These are phyloP conservation scores for Plenodomus biglobosus DNA, from an alignment of 2,329 filamentous ascomycete species.

Conservation along the genomic window DNA sequence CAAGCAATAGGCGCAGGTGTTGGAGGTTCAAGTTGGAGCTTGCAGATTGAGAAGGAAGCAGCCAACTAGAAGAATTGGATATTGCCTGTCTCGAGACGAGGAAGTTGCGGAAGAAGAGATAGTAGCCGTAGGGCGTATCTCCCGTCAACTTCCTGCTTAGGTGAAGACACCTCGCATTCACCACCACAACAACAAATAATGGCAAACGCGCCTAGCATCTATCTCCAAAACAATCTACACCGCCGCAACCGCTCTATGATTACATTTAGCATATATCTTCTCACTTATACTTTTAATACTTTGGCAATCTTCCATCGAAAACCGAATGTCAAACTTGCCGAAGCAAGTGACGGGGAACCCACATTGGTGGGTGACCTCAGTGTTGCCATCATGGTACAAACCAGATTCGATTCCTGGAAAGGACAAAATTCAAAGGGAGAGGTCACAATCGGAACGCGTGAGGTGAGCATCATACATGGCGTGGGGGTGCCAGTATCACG, in stretches of 20 bases:
- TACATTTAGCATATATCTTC: no score
- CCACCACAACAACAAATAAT: no score
- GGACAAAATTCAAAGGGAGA: neutral
- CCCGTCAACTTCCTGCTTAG: no score
- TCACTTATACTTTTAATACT: no score
- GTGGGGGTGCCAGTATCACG: neutral
- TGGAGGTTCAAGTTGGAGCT: neutral
- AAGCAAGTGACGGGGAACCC: neutral
- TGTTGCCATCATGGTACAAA: no score
- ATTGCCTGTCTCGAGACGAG: neutral
- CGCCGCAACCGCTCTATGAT: no score
- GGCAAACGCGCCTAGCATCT: no score
- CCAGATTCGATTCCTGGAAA: neutral
- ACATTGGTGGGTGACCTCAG: no score
- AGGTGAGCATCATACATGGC: neutral
- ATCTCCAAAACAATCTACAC: no score
- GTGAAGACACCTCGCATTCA: no score
- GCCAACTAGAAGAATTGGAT: neutral
- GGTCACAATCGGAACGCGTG: neutral
- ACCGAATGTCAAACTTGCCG: neutral
- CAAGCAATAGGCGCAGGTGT: neutral
- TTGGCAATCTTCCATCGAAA: no score
- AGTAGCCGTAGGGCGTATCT: no score
- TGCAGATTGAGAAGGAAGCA: neutral
- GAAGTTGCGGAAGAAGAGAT: neutral